Conservation (phyloP, 2,329 filamentous ascomycete genomes). For the Metarhizium rileyi region DNA sequence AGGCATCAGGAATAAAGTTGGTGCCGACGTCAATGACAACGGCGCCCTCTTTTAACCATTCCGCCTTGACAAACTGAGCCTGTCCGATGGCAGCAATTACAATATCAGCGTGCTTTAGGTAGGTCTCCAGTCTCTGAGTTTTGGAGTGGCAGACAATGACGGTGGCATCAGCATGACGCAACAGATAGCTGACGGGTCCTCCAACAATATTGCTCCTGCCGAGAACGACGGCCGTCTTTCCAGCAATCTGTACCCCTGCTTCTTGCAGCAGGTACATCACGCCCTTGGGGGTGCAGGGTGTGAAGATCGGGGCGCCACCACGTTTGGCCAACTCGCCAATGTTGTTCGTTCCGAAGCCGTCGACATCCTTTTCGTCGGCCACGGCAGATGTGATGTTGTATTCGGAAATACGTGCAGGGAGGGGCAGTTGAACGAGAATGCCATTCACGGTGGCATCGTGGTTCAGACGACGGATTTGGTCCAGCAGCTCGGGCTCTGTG, state of each 20-base stretch:
- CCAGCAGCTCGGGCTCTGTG: constrained; percentile 75
- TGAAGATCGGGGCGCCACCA: constrained; percentile 79
- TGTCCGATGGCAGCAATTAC: constrained; percentile 87
- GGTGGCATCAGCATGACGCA: constrained; percentile 92
- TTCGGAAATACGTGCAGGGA: constrained; percentile 85
- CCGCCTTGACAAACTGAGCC: constrained; percentile 80
- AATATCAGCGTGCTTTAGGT: constrained; percentile 79
- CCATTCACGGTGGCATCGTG: constrained; percentile 80
- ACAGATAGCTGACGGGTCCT: constrained; percentile 88
- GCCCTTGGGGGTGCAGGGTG: constrained; percentile 93
- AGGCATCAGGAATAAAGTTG: constrained; percentile 83
- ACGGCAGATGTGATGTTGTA: constrained; percentile 85
- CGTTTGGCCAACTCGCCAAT: constrained; percentile 96
- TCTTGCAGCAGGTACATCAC: constrained; percentile 88
- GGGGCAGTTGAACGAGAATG: constrained; percentile 85
- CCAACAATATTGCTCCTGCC: constrained; percentile 96
- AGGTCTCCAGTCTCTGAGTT: constrained; percentile 61
- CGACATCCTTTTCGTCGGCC: constrained; percentile 90
- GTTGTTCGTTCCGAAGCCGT: constrained; percentile 88
- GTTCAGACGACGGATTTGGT: constrained; percentile 74
- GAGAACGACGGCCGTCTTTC: constrained; percentile 90
- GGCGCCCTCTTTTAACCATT: constrained; percentile 90
- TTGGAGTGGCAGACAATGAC: constrained; percentile 94
- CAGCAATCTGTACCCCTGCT: constrained; percentile 69
- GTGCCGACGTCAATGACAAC: constrained; percentile 97